These are phyloP conservation scores for Tylopilus cervinicoccineus DNA, from an alignment of 768 basidiomycete species.

Conservation along the genomic window DNA sequence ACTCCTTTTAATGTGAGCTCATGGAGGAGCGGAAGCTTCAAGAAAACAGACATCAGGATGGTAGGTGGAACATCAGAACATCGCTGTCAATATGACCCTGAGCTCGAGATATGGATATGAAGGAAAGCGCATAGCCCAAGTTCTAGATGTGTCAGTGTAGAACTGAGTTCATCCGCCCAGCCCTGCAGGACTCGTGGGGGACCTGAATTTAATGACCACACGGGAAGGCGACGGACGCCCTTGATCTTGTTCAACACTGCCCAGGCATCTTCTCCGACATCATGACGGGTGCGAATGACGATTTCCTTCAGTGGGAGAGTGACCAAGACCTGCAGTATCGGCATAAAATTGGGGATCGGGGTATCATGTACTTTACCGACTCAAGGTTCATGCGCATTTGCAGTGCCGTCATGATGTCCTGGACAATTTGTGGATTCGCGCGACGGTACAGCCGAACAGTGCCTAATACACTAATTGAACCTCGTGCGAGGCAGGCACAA, in stretches of 20 bases:
- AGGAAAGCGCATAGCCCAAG: slow-evolving; percentile 54
- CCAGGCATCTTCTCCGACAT: slow-evolving; percentile 59
- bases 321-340: slow-evolving; percentile 42
- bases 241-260: slow-evolving; percentile 44
- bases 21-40: slow-evolving; percentile 51
- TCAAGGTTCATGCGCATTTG: slow-evolving; percentile 53
- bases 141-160: slow-evolving; percentile 61
- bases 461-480: slow-evolving; percentile 30
- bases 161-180: slow-evolving; percentile 53
- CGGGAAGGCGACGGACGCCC: slow-evolving; percentile 50
- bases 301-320: slow-evolving; percentile 46
- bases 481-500: neutral
- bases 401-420: slow-evolving; percentile 47
- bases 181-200: slow-evolving; percentile 59
- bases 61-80: slow-evolving; percentile 60
- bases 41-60: slow-evolving; percentile 57
- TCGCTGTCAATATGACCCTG: slow-evolving; percentile 34
- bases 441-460: slow-evolving; percentile 44
- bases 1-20: slow-evolving; percentile 63
- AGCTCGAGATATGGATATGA: slow-evolving; percentile 25
- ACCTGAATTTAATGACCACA: slow-evolving; percentile 65
- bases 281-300: slow-evolving; percentile 51
- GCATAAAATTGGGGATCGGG: slow-evolving; percentile 23
- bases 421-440: slow-evolving; percentile 42
- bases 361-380: slow-evolving; percentile 56